Evolutionary conservation across 441 rosid species (phyloP).

Genomic region (Cnidoscolus chayamansa): DNA sequence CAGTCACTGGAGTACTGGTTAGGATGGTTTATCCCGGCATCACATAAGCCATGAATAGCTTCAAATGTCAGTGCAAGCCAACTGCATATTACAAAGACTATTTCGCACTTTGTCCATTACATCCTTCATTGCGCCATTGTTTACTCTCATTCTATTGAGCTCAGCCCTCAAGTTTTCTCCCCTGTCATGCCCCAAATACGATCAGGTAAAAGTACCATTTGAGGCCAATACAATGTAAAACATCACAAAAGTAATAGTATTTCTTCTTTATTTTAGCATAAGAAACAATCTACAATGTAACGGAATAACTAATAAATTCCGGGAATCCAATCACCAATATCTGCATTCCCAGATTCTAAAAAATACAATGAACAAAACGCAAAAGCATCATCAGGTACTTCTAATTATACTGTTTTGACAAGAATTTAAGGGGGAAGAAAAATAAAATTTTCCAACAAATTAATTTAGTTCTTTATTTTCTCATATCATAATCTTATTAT

Average conservation of each 20-base stretch:
- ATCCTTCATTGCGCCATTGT: conserved; percentile 59
- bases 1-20: conserved; percentile 73
- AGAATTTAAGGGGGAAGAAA: conserved; percentile 30
- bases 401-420: conserved; percentile 47
- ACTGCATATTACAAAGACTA: conserved; percentile 45
- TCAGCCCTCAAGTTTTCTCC: conserved; percentile 87
- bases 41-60: conserved; percentile 67
- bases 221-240: background rate
- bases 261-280: background rate
- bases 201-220: conserved; percentile 8
- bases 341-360: background rate
- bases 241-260: background rate
- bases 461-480: background rate
- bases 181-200: conserved; percentile 33
- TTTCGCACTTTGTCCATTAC: conserved; percentile 76
- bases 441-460: background rate
- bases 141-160: conserved; percentile 71
- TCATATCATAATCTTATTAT: background rate
- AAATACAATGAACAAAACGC: background rate
- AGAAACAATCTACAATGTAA: background rate
- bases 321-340: background rate
- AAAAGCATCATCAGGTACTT: background rate
- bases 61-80: conserved; percentile 97
- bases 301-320: background rate
- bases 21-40: conserved; percentile 92